These are phyloP conservation scores for Pleurotus sapidus DNA, from an alignment of 768 basidiomycete genomes.

Conservation along the genomic window DNA sequence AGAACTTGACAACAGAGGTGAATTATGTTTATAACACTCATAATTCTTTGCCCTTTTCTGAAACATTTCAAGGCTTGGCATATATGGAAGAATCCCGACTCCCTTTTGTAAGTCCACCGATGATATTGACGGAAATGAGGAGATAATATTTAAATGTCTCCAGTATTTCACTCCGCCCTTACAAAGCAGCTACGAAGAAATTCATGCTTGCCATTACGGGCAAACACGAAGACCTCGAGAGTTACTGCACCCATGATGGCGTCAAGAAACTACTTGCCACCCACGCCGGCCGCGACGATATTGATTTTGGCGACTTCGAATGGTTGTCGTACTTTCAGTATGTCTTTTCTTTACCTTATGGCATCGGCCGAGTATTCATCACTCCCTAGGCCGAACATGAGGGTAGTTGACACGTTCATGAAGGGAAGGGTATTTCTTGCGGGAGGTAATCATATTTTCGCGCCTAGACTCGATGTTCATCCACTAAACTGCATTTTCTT, in stretches of 20 bases:
- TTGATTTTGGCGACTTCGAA: not conserved
- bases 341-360: not conserved
- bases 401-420: constrained; percentile 18
- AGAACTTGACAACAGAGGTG: not conserved
- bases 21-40: not conserved
- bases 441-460: constrained; percentile 13
- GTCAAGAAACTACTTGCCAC: not conserved
- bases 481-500: not conserved
- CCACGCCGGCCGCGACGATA: not conserved
- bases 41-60: not conserved
- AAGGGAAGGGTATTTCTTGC: constrained; percentile 17
- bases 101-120: not conserved
- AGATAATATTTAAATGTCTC: no score
- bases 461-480: no score
- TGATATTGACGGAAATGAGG: no score
- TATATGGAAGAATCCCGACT: not conserved
- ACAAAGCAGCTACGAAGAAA: not conserved
- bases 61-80: not conserved
- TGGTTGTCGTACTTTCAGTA: constrained; percentile 9
- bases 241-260: not conserved
- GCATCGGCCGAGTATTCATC: not conserved
- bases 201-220: not conserved
- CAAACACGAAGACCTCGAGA: not conserved
- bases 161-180: not conserved
- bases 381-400: constrained; percentile 13